Evolutionary conservation across 139 green algal genomes (phyloP).

Genomic region (Zygnema cylindricum): DNA sequence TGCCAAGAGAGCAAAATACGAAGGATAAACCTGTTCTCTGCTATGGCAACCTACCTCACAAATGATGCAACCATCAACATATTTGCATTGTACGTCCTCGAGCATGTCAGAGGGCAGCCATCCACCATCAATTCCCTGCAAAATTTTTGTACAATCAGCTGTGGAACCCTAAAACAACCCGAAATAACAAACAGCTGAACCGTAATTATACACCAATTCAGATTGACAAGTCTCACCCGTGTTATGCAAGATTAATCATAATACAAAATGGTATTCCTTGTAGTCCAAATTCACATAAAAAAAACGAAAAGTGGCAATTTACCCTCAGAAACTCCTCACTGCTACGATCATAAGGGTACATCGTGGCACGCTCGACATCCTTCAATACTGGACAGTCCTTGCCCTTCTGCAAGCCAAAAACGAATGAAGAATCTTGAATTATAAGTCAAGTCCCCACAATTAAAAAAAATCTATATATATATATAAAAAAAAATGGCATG

Average conservation of each 20-base stretch:
- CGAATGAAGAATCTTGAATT: not conserved
- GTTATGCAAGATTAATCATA: not conserved
- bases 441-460: not conserved
- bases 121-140: slow-evolving; percentile 49
- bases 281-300: not conserved
- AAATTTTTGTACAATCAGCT: not conserved
- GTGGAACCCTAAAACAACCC: not conserved
- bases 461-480: not conserved
- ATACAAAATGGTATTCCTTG: not conserved
- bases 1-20: slow-evolving; percentile 25
- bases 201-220: not conserved
- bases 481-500: not conserved
- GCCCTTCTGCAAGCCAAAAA: slow-evolving; percentile 2
- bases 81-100: slow-evolving; percentile 51
- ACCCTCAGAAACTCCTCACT: slow-evolving; percentile 42
- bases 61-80: slow-evolving; percentile 46
- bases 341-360: slow-evolving; percentile 45
- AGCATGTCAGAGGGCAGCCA: slow-evolving; percentile 40
- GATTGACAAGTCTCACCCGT: not conserved
- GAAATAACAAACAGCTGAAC: not conserved
- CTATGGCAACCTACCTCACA: no score
- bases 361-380: not conserved
- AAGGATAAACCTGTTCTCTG: slow-evolving; percentile 3
- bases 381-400: not conserved
- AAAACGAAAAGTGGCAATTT: not conserved